A percentile compares a stretch with the other conserved stretches of the same genome.
phyloP scores from a whole-genome alignment of 2,329 filamentous ascomycete species.

The Phyllosticta capitalensis region DNA sequence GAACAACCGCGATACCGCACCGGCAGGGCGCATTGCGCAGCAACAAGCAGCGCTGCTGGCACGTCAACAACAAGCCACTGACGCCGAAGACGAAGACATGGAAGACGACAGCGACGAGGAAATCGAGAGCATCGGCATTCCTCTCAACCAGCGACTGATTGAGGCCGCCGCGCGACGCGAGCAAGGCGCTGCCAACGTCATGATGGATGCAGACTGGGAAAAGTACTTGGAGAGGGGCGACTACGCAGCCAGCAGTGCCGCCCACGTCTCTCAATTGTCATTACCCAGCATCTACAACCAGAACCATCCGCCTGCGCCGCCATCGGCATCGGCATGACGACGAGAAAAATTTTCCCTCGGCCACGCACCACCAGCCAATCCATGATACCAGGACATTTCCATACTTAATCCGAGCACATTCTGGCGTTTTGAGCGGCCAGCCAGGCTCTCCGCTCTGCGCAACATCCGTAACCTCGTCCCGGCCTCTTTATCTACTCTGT shows the following conservation, averaged over 20 bases:
- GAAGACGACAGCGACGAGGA: constrained; percentile 35
- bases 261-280: background rate
- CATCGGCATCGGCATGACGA: background rate
- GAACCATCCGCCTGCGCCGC: background rate
- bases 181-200: constrained; percentile 46
- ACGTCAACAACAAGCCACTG: background rate
- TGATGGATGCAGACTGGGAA: constrained; percentile 64
- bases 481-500: background rate
- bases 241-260: constrained; percentile 46
- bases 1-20: background rate
- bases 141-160: constrained; percentile 52
- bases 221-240: constrained; percentile 56
- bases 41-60: constrained; percentile 14
- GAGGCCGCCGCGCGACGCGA: constrained; percentile 55
- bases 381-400: background rate
- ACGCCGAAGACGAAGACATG: constrained; percentile 22
- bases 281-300: background rate
- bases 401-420: background rate
- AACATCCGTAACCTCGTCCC: background rate
- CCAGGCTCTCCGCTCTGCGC: background rate
- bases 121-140: constrained; percentile 50
- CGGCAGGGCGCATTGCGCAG: background rate
- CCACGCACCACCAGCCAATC: background rate
- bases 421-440: background rate
- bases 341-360: background rate